Evolutionary conservation across 2,329 filamentous ascomycete genomes (phyloP).

Genomic region (Penicillium sp.): DNA sequence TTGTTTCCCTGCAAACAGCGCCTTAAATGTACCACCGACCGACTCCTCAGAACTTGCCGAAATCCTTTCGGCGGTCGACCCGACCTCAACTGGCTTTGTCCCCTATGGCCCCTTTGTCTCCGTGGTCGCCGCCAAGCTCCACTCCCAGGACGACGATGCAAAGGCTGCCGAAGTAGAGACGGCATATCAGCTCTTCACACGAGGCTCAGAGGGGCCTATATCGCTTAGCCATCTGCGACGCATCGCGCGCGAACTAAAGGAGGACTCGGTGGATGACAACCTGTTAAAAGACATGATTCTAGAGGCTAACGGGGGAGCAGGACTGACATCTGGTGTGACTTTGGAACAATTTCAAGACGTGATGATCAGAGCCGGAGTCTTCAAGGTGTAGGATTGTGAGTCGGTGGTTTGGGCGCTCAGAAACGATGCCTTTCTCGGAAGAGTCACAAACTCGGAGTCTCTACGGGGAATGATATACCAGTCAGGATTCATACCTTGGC

Average conservation of each 20-base stretch:
- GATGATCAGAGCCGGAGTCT: conserved; percentile 77
- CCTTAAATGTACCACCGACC: conserved; percentile 68
- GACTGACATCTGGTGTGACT: conserved; percentile 63
- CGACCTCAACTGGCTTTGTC: conserved; percentile 70
- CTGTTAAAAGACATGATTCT: conserved; percentile 88
- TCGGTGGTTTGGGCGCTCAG: neutral
- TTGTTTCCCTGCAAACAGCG: conserved; percentile 47
- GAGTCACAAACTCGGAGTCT: no score
- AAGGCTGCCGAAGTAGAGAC: conserved; percentile 67
- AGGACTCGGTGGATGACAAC: conserved; percentile 70
- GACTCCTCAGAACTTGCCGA: conserved; percentile 63
- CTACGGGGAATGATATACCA: no score
- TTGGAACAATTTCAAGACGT: conserved; percentile 79
- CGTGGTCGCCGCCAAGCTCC: conserved; percentile 80
- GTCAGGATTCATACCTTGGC: no score
- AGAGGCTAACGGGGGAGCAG: conserved; percentile 80
- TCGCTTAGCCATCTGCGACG: conserved; percentile 70
- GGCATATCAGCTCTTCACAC: conserved; percentile 76
- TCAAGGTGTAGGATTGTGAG: conserved; percentile 35
- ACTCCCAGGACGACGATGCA: conserved; percentile 49
- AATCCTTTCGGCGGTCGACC: conserved; percentile 76
- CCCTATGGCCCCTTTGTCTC: conserved; percentile 77
- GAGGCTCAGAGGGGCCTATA: conserved; percentile 54
- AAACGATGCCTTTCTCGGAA: no score
- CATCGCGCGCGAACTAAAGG: conserved; percentile 74